Conservation (phyloP, 1,139 yeast genomes). For the Schwanniomyces etchellsii region DNA sequence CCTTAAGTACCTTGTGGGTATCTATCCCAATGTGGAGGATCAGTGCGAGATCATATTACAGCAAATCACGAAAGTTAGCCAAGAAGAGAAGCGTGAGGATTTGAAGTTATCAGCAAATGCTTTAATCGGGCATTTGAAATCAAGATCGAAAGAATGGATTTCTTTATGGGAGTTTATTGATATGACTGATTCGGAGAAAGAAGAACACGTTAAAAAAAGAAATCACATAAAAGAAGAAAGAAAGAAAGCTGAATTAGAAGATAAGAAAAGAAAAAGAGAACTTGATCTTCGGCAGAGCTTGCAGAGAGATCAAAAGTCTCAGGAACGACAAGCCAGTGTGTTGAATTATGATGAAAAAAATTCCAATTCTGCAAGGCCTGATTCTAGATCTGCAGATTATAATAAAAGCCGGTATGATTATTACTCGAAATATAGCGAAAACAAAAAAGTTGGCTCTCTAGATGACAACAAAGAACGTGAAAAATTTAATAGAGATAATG, state of each 20-base stretch:
- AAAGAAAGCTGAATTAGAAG: constrained; percentile 15
- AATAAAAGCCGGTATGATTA: constrained; percentile 23
- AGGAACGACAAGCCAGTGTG: constrained; percentile 8
- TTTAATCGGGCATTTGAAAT: constrained; percentile 63
- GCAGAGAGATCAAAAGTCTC: constrained; percentile 13
- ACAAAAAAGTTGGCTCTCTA: constrained; percentile 3
- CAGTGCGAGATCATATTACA: constrained; percentile 55
- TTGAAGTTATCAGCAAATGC: constrained; percentile 77
- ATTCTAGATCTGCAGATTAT: constrained; percentile 14
- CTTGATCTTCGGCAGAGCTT: constrained; percentile 9
- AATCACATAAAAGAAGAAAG: constrained; percentile 13
- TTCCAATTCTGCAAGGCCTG: constrained; percentile 14
- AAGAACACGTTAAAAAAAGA: constrained; percentile 16
- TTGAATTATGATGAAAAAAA: constrained; percentile 18
- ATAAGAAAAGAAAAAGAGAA: constrained; percentile 16
- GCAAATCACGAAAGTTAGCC: constrained; percentile 43
- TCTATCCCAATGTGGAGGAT: constrained; percentile 64
- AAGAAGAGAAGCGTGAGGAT: constrained; percentile 68
- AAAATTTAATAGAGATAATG: constrained; percentile 4
- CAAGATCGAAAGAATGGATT: constrained; percentile 53
- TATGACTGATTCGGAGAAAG: constrained; percentile 30
- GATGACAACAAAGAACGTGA: constrained; percentile 5
- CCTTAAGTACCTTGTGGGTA: constrained; percentile 59
- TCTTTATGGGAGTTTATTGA: constrained; percentile 53
- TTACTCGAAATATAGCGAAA: constrained; percentile 22